Base-by-base conservation (phyloP, 2,329 filamentous ascomycete genomes). In the Amauroascus verrucosus region DNA sequence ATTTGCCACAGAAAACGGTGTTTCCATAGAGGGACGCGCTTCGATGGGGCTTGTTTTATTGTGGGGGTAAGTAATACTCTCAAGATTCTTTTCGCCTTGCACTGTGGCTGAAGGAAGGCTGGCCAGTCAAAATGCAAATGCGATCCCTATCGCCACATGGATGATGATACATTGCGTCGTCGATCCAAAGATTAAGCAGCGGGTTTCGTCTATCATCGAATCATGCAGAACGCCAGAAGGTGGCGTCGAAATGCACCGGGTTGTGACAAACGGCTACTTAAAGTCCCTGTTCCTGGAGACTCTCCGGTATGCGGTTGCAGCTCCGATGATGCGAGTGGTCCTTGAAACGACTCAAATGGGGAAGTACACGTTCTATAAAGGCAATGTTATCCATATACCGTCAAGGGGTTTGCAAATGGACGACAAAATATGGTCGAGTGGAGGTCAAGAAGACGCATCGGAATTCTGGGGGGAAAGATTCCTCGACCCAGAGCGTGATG, bases 261-360 rank as follows among this genome's bases (percentile, higher is more conserved):
- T 56, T 26, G 54, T 44, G 14, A 44, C 50, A 26, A 40, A 57
- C 37, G 35, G 20, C 6, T 51, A 50, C 30, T 33, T 57, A 13
- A 57, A 56, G 30, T 57, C 56, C 11, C 14, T 57, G 22, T 56
- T 56, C 33, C 37, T 56, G 11, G 56, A 57, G 32, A 26, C 46
- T 28, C 43, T 57, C 11, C 56, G 56, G 13, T 48, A 43, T 18
- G 28, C 28, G 6, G 56, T 57, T 9, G 50, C 50, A 6, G 44
- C 56, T 11, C 54, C 51, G n/a, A 41, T 37, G 14, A 14, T 56
- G 14, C 49, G 56, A 8, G 16, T 51, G n/a, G 37, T 56, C 9
- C 22, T 49, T 22, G 54, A 56, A 30, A 57, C 53, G 13, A 56
- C 54, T 4, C 37, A 51, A 20, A 14, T 57, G 4, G 56, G 54